Percentiles rank a stretch among this genome's conserved stretches.
Conservation (phyloP, 2,329 filamentous ascomycete species). For the Hypomyces perniciosus region DNA sequence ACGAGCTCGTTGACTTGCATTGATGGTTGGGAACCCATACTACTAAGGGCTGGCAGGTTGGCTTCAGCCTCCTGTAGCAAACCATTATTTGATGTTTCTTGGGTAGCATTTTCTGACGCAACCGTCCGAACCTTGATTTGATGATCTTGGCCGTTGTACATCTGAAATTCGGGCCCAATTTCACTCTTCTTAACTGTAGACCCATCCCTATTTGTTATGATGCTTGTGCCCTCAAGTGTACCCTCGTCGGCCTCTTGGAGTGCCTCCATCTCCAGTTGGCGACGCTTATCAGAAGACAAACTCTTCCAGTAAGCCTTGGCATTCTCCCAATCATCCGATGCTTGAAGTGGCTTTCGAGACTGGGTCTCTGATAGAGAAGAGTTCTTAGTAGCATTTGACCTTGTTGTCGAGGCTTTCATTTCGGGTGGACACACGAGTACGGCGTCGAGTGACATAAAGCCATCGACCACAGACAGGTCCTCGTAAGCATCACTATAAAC, state of each 20-base stretch:
- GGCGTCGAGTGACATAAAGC: conserved; percentile 68
- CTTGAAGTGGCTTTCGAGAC: conserved; percentile 3
- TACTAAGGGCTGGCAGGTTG: no score
- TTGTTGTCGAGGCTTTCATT: not conserved
- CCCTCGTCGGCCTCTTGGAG: conserved; percentile 47
- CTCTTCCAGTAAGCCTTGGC: conserved; percentile 66
- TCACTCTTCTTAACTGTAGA: not conserved
- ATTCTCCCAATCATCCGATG: conserved; percentile 55
- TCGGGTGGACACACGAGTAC: conserved; percentile 54
- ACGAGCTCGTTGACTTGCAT: no score
- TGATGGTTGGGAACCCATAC: no score
- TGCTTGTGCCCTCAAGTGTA: conserved; percentile 8
- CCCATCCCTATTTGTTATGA: no score
- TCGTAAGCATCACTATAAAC: conserved; percentile 75
- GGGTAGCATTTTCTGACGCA: not conserved
- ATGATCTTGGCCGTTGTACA: not conserved
- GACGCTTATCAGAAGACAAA: conserved; percentile 56
- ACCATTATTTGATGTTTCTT: not conserved
- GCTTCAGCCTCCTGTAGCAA: not conserved
- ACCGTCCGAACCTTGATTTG: not conserved
- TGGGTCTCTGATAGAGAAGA: not conserved
- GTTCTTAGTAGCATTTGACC: not conserved
- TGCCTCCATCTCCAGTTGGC: conserved; percentile 54
- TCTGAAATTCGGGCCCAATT: no score
- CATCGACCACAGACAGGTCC: conserved; percentile 60